These are phyloP conservation scores for Babesia gibsoni DNA, from an alignment of 169 alveolate genomes.

Conservation along the genomic window DNA sequence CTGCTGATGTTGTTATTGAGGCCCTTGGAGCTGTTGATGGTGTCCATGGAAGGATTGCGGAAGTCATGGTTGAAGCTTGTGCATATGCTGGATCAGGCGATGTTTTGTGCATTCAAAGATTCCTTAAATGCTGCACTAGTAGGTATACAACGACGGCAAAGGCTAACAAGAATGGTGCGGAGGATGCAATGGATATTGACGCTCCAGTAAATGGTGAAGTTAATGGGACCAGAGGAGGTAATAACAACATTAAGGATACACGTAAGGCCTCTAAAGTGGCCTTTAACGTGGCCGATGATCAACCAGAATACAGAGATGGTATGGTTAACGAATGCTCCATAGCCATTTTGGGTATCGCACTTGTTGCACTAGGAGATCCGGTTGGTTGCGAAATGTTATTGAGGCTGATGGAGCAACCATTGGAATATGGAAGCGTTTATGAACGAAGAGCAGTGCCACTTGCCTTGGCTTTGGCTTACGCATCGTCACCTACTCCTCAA, in stretches of 20 bases:
- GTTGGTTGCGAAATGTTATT: conserved; percentile 90
- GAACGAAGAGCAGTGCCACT: conserved; percentile 97
- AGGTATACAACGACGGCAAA: conserved; percentile 5
- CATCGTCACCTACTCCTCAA: conserved; percentile 93
- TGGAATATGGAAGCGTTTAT: conserved; percentile 65
- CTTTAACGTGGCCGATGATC: conserved; percentile 31
- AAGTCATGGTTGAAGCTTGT: conserved; percentile 87
- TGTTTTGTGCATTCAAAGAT: conserved; percentile 92
- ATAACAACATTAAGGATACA: not conserved
- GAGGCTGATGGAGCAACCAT: conserved; percentile 76
- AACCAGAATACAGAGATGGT: conserved; percentile 63
- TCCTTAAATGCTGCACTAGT: conserved; percentile 79
- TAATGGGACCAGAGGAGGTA: not conserved
- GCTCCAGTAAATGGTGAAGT: conserved; percentile 25
- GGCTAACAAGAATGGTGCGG: conserved; percentile 14
- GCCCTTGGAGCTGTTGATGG: conserved; percentile 82
- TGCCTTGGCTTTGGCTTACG: conserved; percentile 93
- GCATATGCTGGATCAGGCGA: conserved; percentile 99
- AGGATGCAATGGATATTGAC: conserved; percentile 38
- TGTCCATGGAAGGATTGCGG: conserved; percentile 70
- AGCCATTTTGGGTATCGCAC: conserved; percentile 91
- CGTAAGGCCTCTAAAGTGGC: not conserved
- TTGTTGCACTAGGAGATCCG: conserved; percentile 94
- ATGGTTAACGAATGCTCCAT: conserved; percentile 69
- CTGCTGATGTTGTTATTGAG: conserved; percentile 86